These are phyloP conservation scores for Strigomonas galati DNA, from an alignment of 208 protist species.

Conservation along the genomic window DNA sequence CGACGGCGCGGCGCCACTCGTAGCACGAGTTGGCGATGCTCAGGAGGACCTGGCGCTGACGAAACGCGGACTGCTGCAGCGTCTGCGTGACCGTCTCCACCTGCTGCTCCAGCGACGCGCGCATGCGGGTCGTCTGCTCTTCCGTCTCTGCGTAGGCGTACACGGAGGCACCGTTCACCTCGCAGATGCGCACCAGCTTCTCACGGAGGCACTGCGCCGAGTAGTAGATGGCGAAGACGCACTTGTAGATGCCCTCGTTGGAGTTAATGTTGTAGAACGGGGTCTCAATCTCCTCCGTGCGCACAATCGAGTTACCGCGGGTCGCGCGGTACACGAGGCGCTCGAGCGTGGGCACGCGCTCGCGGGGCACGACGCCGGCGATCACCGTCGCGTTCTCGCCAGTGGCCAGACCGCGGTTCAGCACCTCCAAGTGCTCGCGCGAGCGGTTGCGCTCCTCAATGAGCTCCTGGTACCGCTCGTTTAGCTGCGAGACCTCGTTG, in stretches of 20 bases:
- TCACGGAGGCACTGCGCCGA: conserved; percentile 87
- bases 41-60: conserved; percentile 73
- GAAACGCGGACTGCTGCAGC: conserved; percentile 60
- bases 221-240: conserved; percentile 97
- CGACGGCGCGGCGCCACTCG: conserved; percentile 90
- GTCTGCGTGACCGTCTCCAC: conserved; percentile 76
- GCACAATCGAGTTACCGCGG: conserved; percentile 96
- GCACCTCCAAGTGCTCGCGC: conserved; percentile 78
- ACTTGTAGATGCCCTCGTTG: conserved; percentile 87
- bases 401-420: conserved; percentile 47
- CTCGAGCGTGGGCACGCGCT: conserved; percentile 88
- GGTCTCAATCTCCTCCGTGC: conserved; percentile 83
- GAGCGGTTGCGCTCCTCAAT: conserved; percentile 79
- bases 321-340: conserved; percentile 94
- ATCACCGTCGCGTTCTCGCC: conserved; percentile 83
- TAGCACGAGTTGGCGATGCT: conserved; percentile 63
- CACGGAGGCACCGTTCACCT: conserved; percentile 93
- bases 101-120: conserved; percentile 53
- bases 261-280: conserved; percentile 86
- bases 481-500: conserved; percentile 90
- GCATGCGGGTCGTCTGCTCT: conserved; percentile 72
- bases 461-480: conserved; percentile 79
- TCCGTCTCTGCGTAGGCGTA: conserved; percentile 93
- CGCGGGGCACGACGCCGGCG: conserved; percentile 93
- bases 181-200: conserved; percentile 95